Evolutionary conservation across 345 rosid genomes (phyloP), one percentile per base, ranked within the genome.

Genomic region (Salix dunnii): DNA sequence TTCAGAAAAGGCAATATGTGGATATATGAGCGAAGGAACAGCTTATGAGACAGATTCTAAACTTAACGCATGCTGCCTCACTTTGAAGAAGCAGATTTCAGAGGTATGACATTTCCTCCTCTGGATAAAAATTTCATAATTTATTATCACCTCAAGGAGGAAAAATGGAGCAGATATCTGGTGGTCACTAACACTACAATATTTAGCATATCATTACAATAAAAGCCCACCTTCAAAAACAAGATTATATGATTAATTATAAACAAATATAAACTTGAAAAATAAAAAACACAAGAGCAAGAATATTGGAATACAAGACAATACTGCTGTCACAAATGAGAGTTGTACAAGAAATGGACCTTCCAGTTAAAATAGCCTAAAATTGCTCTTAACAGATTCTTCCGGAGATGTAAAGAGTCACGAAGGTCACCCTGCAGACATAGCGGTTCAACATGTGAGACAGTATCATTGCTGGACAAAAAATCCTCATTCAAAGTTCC

Each of bases 331-430:
- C 49, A 46, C 49, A 14, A 6, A 1, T 8, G 30, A 43, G 28
- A 73, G 2, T 49, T 53, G 35, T 55, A 20, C n/a, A 73, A 28
- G 58, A 75, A 77, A 84, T 88, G 79, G 63, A 94, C 99, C 97
- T 91, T 90, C 87, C 80, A 84, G 77, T 78, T 88, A 68, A 91
- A 78, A 65, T 81, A 81, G 72, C 81, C 84, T 85, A 92, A 84
- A 73, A 87, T 80, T 78, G 89, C 86, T 78, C 91, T 83, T 68
- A 93, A 85, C 43, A 95, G 87, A 85, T 86, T 90, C 80, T 87
- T 92, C 85, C 97, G 86, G 30, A 88, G 89, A 86, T 90, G 91
- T 79, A 93, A 82, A 79, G 86, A 87, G 78, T 91, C 97, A 76
- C 77, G 91, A 76, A 87, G 82, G 79, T 91, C 89, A 78, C 92